These are phyloP conservation scores for Beauveria medogensis DNA, from an alignment of 2,329 filamentous ascomycete genomes.

Conservation along the genomic window DNA sequence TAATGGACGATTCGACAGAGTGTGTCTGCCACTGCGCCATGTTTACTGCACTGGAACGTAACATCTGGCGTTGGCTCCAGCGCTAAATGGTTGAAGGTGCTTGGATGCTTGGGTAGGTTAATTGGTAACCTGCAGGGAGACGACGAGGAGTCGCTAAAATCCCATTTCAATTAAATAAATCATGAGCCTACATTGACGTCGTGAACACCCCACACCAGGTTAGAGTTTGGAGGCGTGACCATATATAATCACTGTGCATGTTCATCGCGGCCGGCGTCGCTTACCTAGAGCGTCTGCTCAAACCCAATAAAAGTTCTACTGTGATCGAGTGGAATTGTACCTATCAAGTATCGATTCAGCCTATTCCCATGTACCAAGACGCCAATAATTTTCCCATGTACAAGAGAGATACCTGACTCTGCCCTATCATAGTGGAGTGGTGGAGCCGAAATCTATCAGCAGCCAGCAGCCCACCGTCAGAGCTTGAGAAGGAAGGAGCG, in stretches of 20 bases:
- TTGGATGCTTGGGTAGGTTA: too few relatives aligned
- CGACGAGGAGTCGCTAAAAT: too few relatives aligned
- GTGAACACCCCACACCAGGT: background rate
- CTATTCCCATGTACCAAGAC: background rate
- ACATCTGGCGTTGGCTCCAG: background rate
- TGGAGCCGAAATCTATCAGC: background rate
- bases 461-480: background rate
- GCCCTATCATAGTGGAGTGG: background rate
- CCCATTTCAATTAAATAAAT: too few relatives aligned
- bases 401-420: background rate
- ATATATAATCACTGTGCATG: too few relatives aligned
- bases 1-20: too few relatives aligned
- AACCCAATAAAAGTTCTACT: too few relatives aligned
- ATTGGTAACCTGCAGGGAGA: too few relatives aligned
- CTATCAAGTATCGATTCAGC: background rate
- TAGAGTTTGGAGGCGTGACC: background rate
- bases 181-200: too few relatives aligned
- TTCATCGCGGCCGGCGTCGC: background rate
- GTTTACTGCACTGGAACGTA: slow-evolving; percentile 8
- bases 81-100: background rate
- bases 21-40: background rate
- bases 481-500: too few relatives aligned
- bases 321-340: background rate
- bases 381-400: background rate
- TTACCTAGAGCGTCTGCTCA: background rate